These are phyloP conservation scores for Rhamnella rubrinervis DNA, from an alignment of 331 rosid species.

Conservation along the genomic window DNA sequence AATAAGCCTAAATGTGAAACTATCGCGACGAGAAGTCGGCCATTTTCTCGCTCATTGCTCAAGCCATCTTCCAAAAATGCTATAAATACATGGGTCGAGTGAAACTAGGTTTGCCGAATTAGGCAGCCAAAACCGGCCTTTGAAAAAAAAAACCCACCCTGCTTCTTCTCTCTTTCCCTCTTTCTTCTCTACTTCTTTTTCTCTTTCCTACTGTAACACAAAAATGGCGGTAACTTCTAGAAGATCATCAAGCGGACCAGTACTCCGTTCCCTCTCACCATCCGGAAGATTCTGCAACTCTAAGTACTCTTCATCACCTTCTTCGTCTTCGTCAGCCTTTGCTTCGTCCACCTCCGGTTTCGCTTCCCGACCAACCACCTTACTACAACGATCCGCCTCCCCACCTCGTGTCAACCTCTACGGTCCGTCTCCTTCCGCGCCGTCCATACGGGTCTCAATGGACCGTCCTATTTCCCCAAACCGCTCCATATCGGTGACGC, in stretches of 20 bases:
- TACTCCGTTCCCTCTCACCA: conserved; percentile 58
- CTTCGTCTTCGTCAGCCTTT: no score
- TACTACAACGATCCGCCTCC: conserved; percentile 53
- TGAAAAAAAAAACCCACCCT: neutral
- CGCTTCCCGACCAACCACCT: conserved; percentile 44
- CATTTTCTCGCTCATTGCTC: neutral
- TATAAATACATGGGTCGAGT: conserved; percentile 78
- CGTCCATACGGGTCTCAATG: conserved; percentile 60
- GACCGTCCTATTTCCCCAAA: conserved; percentile 83
- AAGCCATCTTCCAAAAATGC: neutral
- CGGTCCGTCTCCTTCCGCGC: conserved; percentile 36
- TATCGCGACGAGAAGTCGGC: conserved; percentile 22
- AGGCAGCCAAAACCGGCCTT: conserved; percentile 46
- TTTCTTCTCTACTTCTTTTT: neutral
- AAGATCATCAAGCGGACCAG: conserved; percentile 55
- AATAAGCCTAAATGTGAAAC: conserved; percentile 23
- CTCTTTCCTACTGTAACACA: conserved; percentile 9
- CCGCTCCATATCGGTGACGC: conserved; percentile 62
- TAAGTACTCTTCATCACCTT: conserved; percentile 12
- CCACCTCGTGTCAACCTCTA: conserved; percentile 63
- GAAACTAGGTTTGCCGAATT: conserved; percentile 78
- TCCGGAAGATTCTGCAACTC: conserved; percentile 54
- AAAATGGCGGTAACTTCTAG: conserved; percentile 70
- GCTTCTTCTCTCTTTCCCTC: conserved; percentile 18
- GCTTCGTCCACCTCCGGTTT: no score